These are phyloP conservation scores for Aspergillus viridinutans DNA, from an alignment of 2,329 filamentous ascomycete species.

Conservation along the genomic window DNA sequence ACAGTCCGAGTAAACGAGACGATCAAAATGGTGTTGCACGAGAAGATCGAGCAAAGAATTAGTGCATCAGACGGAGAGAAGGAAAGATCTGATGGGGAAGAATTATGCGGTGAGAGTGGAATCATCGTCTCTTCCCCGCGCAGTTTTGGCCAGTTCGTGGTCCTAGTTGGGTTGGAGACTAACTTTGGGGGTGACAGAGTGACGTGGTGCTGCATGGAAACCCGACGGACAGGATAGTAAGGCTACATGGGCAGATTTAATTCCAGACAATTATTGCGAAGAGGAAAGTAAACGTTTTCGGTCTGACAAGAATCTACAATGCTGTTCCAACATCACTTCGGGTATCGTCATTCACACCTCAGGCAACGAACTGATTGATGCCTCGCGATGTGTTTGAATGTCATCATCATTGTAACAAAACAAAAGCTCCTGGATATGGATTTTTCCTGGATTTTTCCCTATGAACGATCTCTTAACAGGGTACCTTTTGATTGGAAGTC, in stretches of 20 bases:
- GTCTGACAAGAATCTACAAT: not conserved
- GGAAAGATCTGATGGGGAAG: slow-evolving; percentile 1
- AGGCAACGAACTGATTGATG: not conserved
- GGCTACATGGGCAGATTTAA: not conserved
- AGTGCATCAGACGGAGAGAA: slow-evolving; percentile 11
- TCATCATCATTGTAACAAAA: not conserved
- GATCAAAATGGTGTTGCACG: slow-evolving; percentile 2
- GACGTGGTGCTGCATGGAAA: slow-evolving; percentile 29
- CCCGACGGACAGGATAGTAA: slow-evolving; percentile 14
- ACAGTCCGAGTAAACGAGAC: not conserved
- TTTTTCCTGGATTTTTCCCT: not conserved
- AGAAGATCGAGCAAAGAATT: slow-evolving; percentile 4
- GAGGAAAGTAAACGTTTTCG: not conserved
- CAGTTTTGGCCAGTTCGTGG: too few species aligned
- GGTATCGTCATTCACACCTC: not conserved
- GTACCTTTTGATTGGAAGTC: not conserved
- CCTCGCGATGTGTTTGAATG: not conserved
- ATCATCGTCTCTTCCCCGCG: slow-evolving; percentile 14
- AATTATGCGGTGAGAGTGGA: slow-evolving; percentile 18
- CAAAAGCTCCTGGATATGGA: not conserved
- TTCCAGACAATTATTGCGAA: not conserved
- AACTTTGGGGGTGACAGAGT: slow-evolving; percentile 15
- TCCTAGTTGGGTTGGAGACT: slow-evolving; percentile 3
- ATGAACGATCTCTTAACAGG: not conserved
- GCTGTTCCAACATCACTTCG: not conserved